Base-by-base conservation (phyloP, 1,284 basidiomycete genomes). In the Lentinus polychrous region DNA sequence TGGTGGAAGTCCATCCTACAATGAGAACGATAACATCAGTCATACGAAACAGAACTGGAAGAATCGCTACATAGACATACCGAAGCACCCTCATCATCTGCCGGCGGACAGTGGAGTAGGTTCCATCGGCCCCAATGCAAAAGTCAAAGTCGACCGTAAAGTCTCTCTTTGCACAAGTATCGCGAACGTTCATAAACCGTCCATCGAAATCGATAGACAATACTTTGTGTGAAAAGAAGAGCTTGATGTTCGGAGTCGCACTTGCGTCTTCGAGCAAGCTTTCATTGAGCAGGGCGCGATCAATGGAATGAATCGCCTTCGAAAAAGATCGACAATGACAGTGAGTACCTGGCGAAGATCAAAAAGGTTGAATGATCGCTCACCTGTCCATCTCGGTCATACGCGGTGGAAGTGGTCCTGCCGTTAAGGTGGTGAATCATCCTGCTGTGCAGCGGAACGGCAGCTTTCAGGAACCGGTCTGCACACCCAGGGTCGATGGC, bases 391-490 rank as follows among this genome's bases (percentile, higher is more conserved):
- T 89, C 74, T 57, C 78, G 84, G 68, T 95, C 91, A 69, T 97
- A 97, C 42, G 74, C 68, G 70, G 95, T 94, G 57, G 88, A 89
- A 60, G 90, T 78, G 55, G 79, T 72, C 56, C 72, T 74, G 48
- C 90, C 88, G 57, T 79, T 71, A 49, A 67, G 60, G 62, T 83
- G 80, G 71, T 99, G 95, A 56, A 99, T 94, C 92, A 98, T 96
- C 46, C 96, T 78, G 27, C 90, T 93, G 53, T 79, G 83, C 93
- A 99, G 96, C 53, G 94, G 94, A 65, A 98, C 93, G 22, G 86
- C 85, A 40, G 84, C 77, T 54, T 82, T 67, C 54, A 96, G 69
- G 57, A 97, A 88, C 48, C 83, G 74, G 52, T 83, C 76, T 22
- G 88, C 83, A 44, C 88, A 75, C 31, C 75, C 76, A 22, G 86